Percentiles rank a stretch among this genome's conserved stretches.
phyloP scores from a whole-genome alignment of 2,329 filamentous ascomycete species.

The Hirsutella minnesotensis region DNA sequence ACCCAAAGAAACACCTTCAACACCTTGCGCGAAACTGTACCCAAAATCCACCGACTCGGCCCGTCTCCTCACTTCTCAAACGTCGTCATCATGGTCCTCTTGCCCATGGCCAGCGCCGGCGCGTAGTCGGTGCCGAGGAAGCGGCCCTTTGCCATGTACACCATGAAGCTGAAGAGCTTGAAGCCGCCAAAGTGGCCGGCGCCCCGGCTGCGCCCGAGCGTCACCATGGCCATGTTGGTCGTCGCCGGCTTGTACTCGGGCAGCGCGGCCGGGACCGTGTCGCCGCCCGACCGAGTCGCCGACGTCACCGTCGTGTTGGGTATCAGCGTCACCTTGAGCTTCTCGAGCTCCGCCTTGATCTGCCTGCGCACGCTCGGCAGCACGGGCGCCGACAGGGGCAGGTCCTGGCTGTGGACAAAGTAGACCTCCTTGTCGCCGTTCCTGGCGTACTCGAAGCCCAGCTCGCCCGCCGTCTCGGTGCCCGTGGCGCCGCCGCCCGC shows the following conservation, averaged over 20 bases:
- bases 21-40: too few relatives aligned
- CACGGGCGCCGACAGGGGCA: conserved; percentile 24
- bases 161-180: conserved; percentile 25
- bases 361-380: conserved; percentile 26
- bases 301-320: conserved; percentile 24
- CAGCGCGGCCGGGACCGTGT: conserved; percentile 11
- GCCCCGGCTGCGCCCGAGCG: conserved; percentile 26
- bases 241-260: conserved; percentile 17
- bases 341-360: conserved; percentile 26
- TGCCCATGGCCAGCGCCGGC: conserved; percentile 18
- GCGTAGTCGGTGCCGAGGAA: conserved; percentile 23
- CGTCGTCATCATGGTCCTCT: conserved; percentile 16
- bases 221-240: conserved; percentile 22
- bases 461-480: conserved; percentile 37
- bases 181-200: conserved; percentile 24
- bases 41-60: neutral
- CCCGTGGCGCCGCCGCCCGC: conserved; percentile 40
- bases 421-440: conserved; percentile 33
- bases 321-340: conserved; percentile 30
- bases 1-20: too few relatives aligned
- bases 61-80: conserved; percentile 17
- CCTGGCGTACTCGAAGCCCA: conserved; percentile 33
- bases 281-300: conserved; percentile 12
- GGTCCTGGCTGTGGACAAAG: conserved; percentile 24
- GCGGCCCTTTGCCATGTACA: conserved; percentile 27